Conservation (phyloP, 805 yeast genomes). For the Zygoascus ofunaensis region DNA sequence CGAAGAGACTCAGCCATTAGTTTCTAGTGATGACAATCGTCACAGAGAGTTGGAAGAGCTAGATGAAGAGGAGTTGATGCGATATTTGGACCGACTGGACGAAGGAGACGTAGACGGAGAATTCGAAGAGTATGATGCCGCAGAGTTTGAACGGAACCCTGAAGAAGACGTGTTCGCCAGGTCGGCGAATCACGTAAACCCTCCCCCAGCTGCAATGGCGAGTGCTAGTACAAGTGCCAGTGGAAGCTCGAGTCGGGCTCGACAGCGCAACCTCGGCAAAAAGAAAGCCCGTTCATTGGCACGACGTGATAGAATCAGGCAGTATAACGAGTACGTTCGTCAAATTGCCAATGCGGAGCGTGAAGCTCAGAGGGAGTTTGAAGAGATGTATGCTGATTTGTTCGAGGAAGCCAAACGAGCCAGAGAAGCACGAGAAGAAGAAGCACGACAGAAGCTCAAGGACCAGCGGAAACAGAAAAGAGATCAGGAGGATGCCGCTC, state of each 20-base stretch:
- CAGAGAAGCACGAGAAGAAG: constrained; percentile 10
- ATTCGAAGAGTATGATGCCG: constrained; percentile 2
- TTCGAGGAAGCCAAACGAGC: constrained; percentile 20
- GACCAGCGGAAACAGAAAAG: constrained; percentile 16
- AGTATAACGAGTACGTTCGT: constrained; percentile 27
- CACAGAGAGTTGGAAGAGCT: constrained; percentile 7
- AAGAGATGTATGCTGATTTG: constrained; percentile 26
- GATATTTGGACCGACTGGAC: background rate
- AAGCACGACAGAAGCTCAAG: constrained; percentile 15
- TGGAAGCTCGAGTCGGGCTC: background rate
- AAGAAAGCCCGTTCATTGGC: constrained; percentile 29
- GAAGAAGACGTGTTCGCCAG: constrained; percentile 3
- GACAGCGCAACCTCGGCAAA: constrained; percentile 21
- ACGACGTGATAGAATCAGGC: constrained; percentile 25
- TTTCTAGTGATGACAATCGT: too few relatives aligned
- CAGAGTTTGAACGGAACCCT: background rate
- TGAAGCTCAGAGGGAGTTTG: constrained; percentile 17
- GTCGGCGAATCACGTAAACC: constrained; percentile 3
- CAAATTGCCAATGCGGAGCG: constrained; percentile 24
- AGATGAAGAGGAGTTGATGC: constrained; percentile 6
- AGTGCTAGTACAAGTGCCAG: background rate
- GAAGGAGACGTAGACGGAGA: background rate
- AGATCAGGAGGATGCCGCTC: constrained; percentile 17
- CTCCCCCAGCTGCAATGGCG: constrained; percentile 2
- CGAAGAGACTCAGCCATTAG: constrained; percentile 1